Evolutionary conservation across 2,329 filamentous ascomycete species (phyloP).

Genomic region (Zopfia rhizophila): DNA sequence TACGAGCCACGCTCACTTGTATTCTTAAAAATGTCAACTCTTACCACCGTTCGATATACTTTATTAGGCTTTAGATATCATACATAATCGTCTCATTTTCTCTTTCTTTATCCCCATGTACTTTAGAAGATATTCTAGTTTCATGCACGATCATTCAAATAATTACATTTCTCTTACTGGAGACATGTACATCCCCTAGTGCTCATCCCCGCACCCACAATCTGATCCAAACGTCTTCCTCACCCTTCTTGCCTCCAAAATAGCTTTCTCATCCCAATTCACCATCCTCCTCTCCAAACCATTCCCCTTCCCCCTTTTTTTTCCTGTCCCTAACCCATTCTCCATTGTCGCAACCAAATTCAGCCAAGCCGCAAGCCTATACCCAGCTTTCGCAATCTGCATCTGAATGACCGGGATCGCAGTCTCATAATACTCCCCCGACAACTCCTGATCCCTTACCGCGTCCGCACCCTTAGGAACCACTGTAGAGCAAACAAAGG

Average conservation of each 20-base stretch:
- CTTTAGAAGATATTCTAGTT: no score
- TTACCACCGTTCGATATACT: no score
- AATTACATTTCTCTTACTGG: no score
- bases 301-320: constrained; percentile 24
- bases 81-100: no score
- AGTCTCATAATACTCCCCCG: constrained; percentile 46
- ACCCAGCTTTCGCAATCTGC: constrained; percentile 57
- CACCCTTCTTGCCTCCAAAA: constrained; percentile 36
- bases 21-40: no score
- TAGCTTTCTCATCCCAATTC: no score
- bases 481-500: constrained; percentile 55
- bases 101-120: no score
- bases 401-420: constrained; percentile 53
- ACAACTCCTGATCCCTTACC: constrained; percentile 51
- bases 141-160: no score
- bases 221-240: constrained; percentile 41
- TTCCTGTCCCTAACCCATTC: constrained; percentile 1
- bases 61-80: no score
- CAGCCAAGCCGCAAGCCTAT: constrained; percentile 44
- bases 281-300: constrained; percentile 43
- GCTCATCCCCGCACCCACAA: constrained; percentile 38
- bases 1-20: no score
- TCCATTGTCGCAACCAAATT: constrained; percentile 33
- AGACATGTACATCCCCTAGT: no score
- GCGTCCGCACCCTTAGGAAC: constrained; percentile 50